These are phyloP conservation scores for Colletotrichum paranaense DNA, from an alignment of 2,329 filamentous ascomycete genomes.

Conservation along the genomic window DNA sequence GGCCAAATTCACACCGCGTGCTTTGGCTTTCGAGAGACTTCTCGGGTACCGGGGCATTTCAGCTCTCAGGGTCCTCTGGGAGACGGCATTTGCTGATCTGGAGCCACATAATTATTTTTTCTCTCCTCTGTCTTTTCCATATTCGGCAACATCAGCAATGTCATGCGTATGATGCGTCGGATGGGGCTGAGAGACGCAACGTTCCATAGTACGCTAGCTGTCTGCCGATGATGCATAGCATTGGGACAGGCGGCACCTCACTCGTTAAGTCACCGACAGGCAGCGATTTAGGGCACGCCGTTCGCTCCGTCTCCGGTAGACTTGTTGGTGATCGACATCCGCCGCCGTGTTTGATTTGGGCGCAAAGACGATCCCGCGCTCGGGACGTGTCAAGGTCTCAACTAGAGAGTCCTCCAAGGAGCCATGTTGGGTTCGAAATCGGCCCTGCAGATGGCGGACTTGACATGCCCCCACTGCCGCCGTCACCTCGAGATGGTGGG, in stretches of 20 bases:
- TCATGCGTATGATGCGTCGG: slow-evolving; percentile 9
- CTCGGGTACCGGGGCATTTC: slow-evolving; percentile 3
- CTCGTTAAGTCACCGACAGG: background rate
- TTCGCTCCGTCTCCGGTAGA: slow-evolving; percentile 4
- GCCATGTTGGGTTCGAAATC: slow-evolving; percentile 13
- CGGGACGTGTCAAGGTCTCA: slow-evolving; percentile 16
- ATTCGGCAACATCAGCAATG: slow-evolving; percentile 1
- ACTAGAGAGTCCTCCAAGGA: background rate
- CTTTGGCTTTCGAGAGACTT: background rate
- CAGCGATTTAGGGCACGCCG: background rate
- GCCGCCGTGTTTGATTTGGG: slow-evolving; percentile 5
- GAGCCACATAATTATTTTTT: background rate
- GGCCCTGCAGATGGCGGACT: slow-evolving; percentile 31
- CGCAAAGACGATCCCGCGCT: background rate
- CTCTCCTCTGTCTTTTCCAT: background rate
- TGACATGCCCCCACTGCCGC: slow-evolving; percentile 26
- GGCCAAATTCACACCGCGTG: slow-evolving; percentile 15
- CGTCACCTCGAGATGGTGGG: slow-evolving; percentile 8
- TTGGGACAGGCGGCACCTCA: background rate
- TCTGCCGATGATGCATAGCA: background rate
- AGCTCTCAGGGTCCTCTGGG: slow-evolving; percentile 21
- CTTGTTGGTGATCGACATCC: slow-evolving; percentile 9
- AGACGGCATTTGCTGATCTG: slow-evolving; percentile 9
- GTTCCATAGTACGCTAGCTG: slow-evolving; percentile 22
- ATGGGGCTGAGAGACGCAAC: slow-evolving; percentile 30